Percentiles rank a stretch among this genome's conserved stretches.
Conservation (phyloP, 2,329 filamentous ascomycete genomes). For the Sphaerulina musiva region DNA sequence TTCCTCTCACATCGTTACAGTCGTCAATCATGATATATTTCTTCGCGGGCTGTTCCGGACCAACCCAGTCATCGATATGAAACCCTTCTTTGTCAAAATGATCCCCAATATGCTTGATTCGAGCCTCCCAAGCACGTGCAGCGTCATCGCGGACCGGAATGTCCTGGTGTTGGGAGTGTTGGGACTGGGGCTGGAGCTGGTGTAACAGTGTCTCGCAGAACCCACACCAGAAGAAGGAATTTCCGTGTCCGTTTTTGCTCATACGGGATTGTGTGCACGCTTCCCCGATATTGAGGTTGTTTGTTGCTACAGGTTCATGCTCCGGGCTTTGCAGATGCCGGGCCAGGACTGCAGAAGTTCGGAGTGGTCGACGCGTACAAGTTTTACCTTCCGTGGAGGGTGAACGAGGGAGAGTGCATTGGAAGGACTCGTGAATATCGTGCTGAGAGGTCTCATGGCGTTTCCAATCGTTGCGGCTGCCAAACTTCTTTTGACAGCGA, state of each 20-base stretch:
- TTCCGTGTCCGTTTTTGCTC: constrained; percentile 56
- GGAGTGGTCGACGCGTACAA: constrained; percentile 56
- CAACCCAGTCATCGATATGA: constrained; percentile 53
- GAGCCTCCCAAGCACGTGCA: constrained; percentile 14
- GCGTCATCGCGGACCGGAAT: background rate
- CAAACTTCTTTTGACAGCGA: constrained; percentile 65
- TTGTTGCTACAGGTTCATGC: constrained; percentile 24
- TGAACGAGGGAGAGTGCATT: constrained; percentile 45
- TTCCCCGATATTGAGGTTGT: constrained; percentile 33
- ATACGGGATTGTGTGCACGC: constrained; percentile 42
- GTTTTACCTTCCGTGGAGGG: constrained; percentile 19
- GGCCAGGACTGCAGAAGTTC: constrained; percentile 54
- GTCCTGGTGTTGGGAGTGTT: background rate
- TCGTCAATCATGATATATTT: constrained; percentile 19
- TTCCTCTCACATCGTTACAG: background rate
- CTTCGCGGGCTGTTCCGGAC: constrained; percentile 35
- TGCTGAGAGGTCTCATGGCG: constrained; percentile 81
- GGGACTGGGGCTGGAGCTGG: constrained; percentile 38
- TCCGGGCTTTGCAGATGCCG: constrained; percentile 55
- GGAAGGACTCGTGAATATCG: constrained; percentile 63
- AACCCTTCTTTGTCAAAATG: constrained; percentile 56
- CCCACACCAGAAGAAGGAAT: constrained; percentile 70
- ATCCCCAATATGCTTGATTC: constrained; percentile 68
- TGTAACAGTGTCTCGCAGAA: constrained; percentile 42
- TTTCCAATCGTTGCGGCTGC: constrained; percentile 94